These are phyloP conservation scores for Dipteronia sinensis DNA, from an alignment of 345 rosid species.

Conservation along the genomic window DNA sequence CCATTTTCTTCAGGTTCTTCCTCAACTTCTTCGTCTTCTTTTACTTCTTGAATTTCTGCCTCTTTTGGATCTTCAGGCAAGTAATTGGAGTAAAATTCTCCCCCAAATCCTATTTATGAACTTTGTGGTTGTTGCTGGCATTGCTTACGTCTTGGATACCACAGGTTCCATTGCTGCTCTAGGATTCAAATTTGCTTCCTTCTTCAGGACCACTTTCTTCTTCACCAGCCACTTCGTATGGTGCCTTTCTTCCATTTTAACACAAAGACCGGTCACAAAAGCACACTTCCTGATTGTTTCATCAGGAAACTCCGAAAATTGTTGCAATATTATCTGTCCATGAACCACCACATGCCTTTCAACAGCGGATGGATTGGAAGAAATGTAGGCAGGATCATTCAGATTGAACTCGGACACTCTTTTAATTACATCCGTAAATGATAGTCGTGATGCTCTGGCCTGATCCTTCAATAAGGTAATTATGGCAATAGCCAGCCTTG, in stretches of 20 bases:
- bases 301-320: constrained; percentile 61
- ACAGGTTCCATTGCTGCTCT: constrained; percentile 50
- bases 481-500: constrained; percentile 59
- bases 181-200: constrained; percentile 58
- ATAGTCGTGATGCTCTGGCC: constrained; percentile 55
- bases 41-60: constrained; percentile 29
- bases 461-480: constrained; percentile 58
- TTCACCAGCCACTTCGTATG: constrained; percentile 72
- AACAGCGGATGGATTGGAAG: constrained; percentile 53
- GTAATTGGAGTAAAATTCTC: constrained; percentile 68
- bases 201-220: constrained; percentile 47
- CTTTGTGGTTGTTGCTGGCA: constrained; percentile 82
- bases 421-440: constrained; percentile 56
- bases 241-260: constrained; percentile 69
- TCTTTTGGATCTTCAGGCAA: constrained; percentile 50
- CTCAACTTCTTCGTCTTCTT: constrained; percentile 44
- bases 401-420: constrained; percentile 49
- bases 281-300: constrained; percentile 52
- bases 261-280: constrained; percentile 53
- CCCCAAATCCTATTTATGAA: constrained; percentile 85
- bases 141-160: constrained; percentile 56
- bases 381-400: constrained; percentile 55
- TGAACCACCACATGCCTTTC: constrained; percentile 79
- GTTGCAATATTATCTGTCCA: constrained; percentile 74
- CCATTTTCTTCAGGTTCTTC: constrained; percentile 48